Percentiles rank a stretch among this genome's conserved stretches.
phyloP scores from a whole-genome alignment of 495 filamentous ascomycete genomes.

The Neurospora hispaniola region DNA sequence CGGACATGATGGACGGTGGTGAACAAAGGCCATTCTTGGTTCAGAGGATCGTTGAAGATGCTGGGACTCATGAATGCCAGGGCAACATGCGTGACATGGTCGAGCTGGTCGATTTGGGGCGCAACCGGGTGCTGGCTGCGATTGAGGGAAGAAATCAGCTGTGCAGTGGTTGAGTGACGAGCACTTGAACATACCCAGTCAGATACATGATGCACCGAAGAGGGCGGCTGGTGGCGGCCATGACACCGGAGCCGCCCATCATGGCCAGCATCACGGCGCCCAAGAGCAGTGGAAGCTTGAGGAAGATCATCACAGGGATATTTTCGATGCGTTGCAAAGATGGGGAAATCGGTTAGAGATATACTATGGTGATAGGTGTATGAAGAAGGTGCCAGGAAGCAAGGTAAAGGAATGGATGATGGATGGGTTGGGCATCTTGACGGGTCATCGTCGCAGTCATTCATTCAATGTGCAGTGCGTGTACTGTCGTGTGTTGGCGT shows the following conservation, averaged over 20 bases:
- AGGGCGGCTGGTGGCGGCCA: conserved; percentile 10
- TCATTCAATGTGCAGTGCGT: neutral
- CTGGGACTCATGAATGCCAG: conserved; percentile 56
- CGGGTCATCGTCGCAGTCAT: neutral
- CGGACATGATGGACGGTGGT: conserved; percentile 47
- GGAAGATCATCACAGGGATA: neutral
- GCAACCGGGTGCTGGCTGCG: conserved; percentile 43
- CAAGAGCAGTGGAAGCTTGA: neutral
- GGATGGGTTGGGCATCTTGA: neutral
- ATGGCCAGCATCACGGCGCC: neutral
- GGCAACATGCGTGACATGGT: conserved; percentile 50
- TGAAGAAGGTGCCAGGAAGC: neutral
- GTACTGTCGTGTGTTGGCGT: too few relatives aligned
- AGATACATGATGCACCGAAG: conserved; percentile 49
- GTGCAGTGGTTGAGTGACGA: neutral
- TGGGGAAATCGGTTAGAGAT: neutral
- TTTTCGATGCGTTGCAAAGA: neutral
- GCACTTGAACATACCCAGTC: conserved; percentile 35
- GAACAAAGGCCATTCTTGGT: conserved; percentile 47
- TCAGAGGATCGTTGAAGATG: conserved; percentile 45
- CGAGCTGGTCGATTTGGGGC: conserved; percentile 35
- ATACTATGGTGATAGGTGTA: neutral
- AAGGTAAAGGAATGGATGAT: neutral
- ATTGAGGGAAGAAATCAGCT: neutral
- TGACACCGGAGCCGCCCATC: conserved; percentile 1